Percentiles rank a stretch among this genome's conserved stretches.
Evolutionary conservation across 495 filamentous ascomycete genomes (phyloP).

Genomic region (Cetradonia linearis): DNA sequence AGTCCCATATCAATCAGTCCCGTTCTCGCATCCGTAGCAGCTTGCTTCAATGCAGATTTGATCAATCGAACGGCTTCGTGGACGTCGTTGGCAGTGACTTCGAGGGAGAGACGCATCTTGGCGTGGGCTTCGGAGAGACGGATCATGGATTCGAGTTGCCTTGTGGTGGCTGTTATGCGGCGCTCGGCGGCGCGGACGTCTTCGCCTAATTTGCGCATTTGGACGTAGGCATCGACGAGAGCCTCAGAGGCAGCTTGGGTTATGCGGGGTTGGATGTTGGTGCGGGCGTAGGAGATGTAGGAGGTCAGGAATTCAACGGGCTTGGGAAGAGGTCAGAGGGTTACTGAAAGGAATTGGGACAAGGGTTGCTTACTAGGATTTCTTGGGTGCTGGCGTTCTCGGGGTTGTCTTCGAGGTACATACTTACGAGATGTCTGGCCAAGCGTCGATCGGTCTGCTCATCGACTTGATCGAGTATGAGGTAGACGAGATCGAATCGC

Average conservation of each 20-base stretch:
- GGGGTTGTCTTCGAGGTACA: slow-evolving; percentile 93
- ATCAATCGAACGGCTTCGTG: slow-evolving; percentile 87
- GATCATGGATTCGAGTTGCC: slow-evolving; percentile 95
- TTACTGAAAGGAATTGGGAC: slow-evolving; percentile 17
- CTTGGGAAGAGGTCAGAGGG: slow-evolving; percentile 31
- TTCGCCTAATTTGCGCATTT: slow-evolving; percentile 90
- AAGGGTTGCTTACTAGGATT: slow-evolving; percentile 56
- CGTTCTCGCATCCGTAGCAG: slow-evolving; percentile 82
- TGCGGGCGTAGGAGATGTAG: slow-evolving; percentile 95
- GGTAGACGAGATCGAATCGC: slow-evolving; percentile 92
- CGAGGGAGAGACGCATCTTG: slow-evolving; percentile 77
- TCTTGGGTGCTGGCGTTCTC: slow-evolving; percentile 69
- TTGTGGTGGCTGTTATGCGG: slow-evolving; percentile 92
- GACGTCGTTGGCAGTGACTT: slow-evolving; percentile 75
- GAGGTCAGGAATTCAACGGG: slow-evolving; percentile 90
- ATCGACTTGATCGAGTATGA: slow-evolving; percentile 87
- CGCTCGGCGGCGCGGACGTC: slow-evolving; percentile 89
- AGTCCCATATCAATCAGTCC: slow-evolving; percentile 95
- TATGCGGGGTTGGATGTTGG: slow-evolving; percentile 71
- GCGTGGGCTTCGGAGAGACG: slow-evolving; percentile 92
- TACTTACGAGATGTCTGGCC: slow-evolving; percentile 84
- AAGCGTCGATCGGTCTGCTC: slow-evolving; percentile 78
- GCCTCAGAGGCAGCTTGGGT: slow-evolving; percentile 65
- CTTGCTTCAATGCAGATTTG: slow-evolving; percentile 88
- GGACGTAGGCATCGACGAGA: slow-evolving; percentile 80